A percentile compares a stretch with the other conserved stretches of the same genome.
These are phyloP conservation scores for Elongisporangium undulatum DNA, from an alignment of 352 stramenopile genomes.

Conservation along the genomic window DNA sequence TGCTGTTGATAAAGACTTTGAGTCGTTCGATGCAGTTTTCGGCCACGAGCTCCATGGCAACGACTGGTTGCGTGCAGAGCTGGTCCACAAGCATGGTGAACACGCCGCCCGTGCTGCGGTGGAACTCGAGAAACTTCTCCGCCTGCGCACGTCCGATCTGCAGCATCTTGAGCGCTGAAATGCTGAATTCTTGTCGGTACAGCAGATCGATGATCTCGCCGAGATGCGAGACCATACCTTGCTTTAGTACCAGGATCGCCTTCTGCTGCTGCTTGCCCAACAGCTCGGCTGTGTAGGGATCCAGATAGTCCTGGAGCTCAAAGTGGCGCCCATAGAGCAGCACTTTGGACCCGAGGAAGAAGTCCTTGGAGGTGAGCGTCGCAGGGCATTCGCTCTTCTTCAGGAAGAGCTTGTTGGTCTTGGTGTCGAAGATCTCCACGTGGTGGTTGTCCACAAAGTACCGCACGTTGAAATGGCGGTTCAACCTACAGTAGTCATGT, in stretches of 20 bases:
- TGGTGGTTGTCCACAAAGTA: slow-evolving; percentile 80
- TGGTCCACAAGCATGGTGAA: slow-evolving; percentile 34
- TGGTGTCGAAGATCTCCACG: slow-evolving; percentile 87
- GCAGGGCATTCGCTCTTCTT: slow-evolving; percentile 85
- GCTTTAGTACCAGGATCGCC: slow-evolving; percentile 63
- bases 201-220: slow-evolving; percentile 52
- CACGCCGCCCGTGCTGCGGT: slow-evolving; percentile 21
- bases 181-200: slow-evolving; percentile 58
- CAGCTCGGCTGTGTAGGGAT: slow-evolving; percentile 67
- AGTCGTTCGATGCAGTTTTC: slow-evolving; percentile 64
- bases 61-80: slow-evolving; percentile 27
- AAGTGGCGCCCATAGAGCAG: slow-evolving; percentile 79
- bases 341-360: slow-evolving; percentile 80
- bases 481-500: slow-evolving; percentile 31
- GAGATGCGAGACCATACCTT: slow-evolving; percentile 38
- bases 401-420: slow-evolving; percentile 87
- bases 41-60: slow-evolving; percentile 76
- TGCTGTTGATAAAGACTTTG: slow-evolving; percentile 39
- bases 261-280: slow-evolving; percentile 69
- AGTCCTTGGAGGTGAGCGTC: slow-evolving; percentile 64
- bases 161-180: slow-evolving; percentile 82
- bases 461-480: slow-evolving; percentile 71
- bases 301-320: slow-evolving; percentile 81
- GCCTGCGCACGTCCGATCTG: slow-evolving; percentile 37
- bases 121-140: slow-evolving; percentile 50